Conservation (phyloP, 257 asterid species). For the Gynochthodes officinalis region DNA sequence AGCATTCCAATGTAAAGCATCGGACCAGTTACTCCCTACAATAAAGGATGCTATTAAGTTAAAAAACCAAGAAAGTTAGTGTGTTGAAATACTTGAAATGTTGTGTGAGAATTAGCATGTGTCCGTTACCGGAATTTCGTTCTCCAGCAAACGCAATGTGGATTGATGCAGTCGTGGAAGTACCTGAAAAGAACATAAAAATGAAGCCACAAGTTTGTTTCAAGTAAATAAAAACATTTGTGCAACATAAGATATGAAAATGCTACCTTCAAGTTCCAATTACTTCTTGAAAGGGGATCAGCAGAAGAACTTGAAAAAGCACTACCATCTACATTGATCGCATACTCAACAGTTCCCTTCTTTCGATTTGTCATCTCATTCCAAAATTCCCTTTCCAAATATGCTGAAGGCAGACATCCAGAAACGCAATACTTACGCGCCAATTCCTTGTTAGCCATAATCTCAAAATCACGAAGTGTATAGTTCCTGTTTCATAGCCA, state of each 20-base stretch:
- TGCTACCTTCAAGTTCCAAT: slow-evolving; percentile 42
- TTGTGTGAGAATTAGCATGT: background rate
- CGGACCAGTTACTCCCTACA: slow-evolving; percentile 48
- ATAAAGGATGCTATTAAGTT: background rate
- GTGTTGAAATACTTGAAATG: background rate
- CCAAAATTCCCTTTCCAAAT: slow-evolving; percentile 45
- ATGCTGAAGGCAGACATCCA: slow-evolving; percentile 35
- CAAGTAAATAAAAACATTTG: background rate
- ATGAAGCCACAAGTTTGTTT: background rate
- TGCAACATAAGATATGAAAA: background rate
- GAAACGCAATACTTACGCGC: slow-evolving; percentile 30
- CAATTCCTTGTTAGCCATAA: slow-evolving; percentile 35
- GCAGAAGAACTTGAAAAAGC: slow-evolving; percentile 37
- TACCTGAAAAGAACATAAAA: slow-evolving; percentile 16
- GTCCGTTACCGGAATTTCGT: slow-evolving; percentile 34
- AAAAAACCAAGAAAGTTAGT: background rate
- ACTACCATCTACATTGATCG: slow-evolving; percentile 40
- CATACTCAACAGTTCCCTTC: slow-evolving; percentile 36
- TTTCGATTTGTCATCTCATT: slow-evolving; percentile 28
- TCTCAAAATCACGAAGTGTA: slow-evolving; percentile 40
- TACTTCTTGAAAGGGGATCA: slow-evolving; percentile 39
- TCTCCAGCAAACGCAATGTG: slow-evolving; percentile 30
- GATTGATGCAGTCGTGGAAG: slow-evolving; percentile 29
- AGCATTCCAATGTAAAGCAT: slow-evolving; percentile 49
- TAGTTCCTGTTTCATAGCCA: slow-evolving; percentile 22